phyloP scores from a whole-genome alignment of 2,329 filamentous ascomycete genomes.

The Phaeosphaeria sp. region DNA sequence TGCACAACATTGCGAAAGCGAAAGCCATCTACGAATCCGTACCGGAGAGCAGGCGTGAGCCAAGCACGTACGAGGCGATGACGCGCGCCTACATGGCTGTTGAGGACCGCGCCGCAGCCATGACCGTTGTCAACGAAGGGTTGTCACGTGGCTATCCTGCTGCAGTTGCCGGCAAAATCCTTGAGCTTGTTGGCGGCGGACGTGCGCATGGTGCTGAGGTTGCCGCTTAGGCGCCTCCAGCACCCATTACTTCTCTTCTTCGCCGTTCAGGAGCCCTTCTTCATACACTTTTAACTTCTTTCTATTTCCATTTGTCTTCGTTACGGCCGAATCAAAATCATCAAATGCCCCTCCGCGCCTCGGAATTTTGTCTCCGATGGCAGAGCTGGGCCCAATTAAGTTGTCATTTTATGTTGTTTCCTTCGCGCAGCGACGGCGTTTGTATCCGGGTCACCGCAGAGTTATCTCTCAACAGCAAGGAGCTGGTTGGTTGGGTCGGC shows the following conservation, averaged over 20 bases:
- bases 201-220: constrained; percentile 29
- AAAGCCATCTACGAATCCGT: constrained; percentile 81
- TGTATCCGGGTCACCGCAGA: constrained; percentile 10
- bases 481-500: constrained; percentile 14
- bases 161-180: constrained; percentile 91
- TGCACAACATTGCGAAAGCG: constrained; percentile 80
- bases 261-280: constrained; percentile 8
- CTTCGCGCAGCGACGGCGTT: constrained; percentile 36
- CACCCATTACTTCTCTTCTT: constrained; percentile 12
- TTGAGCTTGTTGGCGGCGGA: constrained; percentile 73
- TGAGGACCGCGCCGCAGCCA: constrained; percentile 78
- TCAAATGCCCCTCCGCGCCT: constrained; percentile 23
- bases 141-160: constrained; percentile 86
- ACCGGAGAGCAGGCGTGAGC: constrained; percentile 79
- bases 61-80: constrained; percentile 99
- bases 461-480: constrained; percentile 19
- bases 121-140: constrained; percentile 86
- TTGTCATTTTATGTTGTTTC: constrained; percentile 19
- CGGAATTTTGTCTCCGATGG: constrained; percentile 11
- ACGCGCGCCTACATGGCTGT: constrained; percentile 88
- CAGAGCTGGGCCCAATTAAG: constrained; percentile 26
- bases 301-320: constrained; percentile 8
- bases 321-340: constrained; percentile 26
- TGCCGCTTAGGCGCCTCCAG: constrained; percentile 13
- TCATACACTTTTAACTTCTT: constrained; percentile 14